Evolutionary conservation across 169 alveolate genomes (phyloP).

Genomic region (Pseudocohnilembus persalinus): DNA sequence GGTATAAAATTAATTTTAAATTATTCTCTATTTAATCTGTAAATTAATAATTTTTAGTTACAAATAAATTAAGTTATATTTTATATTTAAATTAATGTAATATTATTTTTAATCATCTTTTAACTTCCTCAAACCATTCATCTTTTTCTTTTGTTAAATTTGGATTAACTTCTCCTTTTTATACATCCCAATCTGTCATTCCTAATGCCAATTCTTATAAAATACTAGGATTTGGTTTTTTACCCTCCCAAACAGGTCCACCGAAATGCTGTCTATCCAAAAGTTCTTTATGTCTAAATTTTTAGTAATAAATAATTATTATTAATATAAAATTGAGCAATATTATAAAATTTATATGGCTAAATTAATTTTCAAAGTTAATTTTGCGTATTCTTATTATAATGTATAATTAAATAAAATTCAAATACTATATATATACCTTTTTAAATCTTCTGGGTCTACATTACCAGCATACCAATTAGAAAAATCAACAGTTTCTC

Average conservation of each 20-base stretch:
- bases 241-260: constrained; percentile 61
- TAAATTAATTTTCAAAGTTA: not conserved
- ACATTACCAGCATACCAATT: constrained; percentile 69
- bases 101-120: constrained; percentile 19
- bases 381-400: too few species aligned
- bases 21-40: too few species aligned
- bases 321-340: too few species aligned
- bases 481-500: constrained; percentile 38
- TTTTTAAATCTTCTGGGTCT: constrained; percentile 61
- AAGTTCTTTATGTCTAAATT: constrained; percentile 49
- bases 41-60: too few species aligned
- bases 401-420: too few species aligned
- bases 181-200: constrained; percentile 6
- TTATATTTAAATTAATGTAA: not conserved
- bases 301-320: too few species aligned
- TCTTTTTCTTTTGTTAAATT: constrained; percentile 12
- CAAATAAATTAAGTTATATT: too few species aligned
- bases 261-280: constrained; percentile 47
- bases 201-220: constrained; percentile 40
- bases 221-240: constrained; percentile 37
- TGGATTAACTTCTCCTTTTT: constrained; percentile 29
- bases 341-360: too few species aligned
- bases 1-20: too few species aligned
- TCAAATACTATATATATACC: not conserved
- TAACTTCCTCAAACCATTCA: constrained; percentile 20